Evolutionary conservation across 2,329 filamentous ascomycete genomes (phyloP), one percentile per base, ranked within the genome.

Genomic region (Ambrosiella cleistominuta): DNA sequence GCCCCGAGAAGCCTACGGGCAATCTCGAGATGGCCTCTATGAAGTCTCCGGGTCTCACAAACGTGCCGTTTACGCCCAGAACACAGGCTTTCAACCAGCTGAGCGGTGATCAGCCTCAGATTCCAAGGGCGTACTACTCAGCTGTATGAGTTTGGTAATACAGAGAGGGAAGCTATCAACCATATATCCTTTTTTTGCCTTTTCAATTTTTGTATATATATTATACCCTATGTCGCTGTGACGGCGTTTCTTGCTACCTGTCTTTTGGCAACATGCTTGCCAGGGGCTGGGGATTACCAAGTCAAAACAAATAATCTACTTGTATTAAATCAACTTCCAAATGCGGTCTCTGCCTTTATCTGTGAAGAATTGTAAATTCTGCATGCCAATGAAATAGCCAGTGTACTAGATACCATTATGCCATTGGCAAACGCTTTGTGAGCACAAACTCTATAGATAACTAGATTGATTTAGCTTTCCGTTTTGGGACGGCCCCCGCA

Each of bases 41-140:
- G 64, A 67, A 66, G 60, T 51, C 42, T 19, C 45, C 45, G 11
- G 44, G 39, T 7, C 13, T 42, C 38, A 37, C 42, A 35, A 66
- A 65, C 9, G 63, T 72, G 62, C 78, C 79, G 0, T 85, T 76
- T 62, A 86, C 82, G 6, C 83, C 82, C 5, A 69, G 83, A 62
- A 86, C 83, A 13, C 75, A 79, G 66, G 83, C 83, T 1, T 86
- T 86, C 66, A 75, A 85, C 64, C 75, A 77, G 11, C 70, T 84
- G 53, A 78, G 83, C 62, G 70, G 54, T 19, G 53, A 36, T 5
- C 59, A 60, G 51, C 59, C 55, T 15, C 37, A 35, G n/a, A 40
- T 60, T 12, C 59, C 59, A 15, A 36, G 36, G 17, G 59, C 59
- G 76, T 77, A 64, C 66, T 82, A 60, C 79, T 80, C 2, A 66